phyloP scores from a whole-genome alignment of 192 early-diverging fungal species.

The Physocladia obscura region DNA sequence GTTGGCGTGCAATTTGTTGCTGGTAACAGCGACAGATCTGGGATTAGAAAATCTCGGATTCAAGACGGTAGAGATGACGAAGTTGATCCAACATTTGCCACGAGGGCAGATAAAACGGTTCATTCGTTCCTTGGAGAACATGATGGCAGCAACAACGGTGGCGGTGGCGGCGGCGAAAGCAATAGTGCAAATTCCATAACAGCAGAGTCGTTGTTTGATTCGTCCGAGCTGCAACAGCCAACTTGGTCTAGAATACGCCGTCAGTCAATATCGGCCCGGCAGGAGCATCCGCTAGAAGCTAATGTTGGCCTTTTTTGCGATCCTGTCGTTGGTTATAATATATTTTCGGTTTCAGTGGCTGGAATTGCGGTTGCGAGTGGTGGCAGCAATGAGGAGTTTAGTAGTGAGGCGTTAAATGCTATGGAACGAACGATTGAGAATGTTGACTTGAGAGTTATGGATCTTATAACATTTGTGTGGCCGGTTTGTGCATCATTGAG shows the following conservation, averaged over 20 bases:
- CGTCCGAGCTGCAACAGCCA: not conserved
- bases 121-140: not conserved
- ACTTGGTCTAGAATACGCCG: not conserved
- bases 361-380: conserved; percentile 9
- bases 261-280: not conserved
- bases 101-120: not conserved
- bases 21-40: not conserved
- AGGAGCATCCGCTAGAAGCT: not conserved
- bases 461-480: conserved; percentile 14
- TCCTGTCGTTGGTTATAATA: conserved; percentile 12
- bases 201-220: not conserved
- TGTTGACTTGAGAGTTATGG: conserved; percentile 12
- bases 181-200: too few species aligned
- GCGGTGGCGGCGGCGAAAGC: not conserved
- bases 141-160: too few species aligned
- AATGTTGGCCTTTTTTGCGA: not conserved
- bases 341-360: conserved; percentile 21
- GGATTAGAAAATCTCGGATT: too few species aligned
- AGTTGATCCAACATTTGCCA: conserved; percentile 7
- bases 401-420: not conserved
- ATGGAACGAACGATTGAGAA: not conserved
- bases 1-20: not conserved
- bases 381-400: not conserved
- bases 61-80: too few species aligned
- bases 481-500: conserved; percentile 6